Base-by-base conservation (phyloP, 768 basidiomycete genomes). In the Chiua virens region DNA sequence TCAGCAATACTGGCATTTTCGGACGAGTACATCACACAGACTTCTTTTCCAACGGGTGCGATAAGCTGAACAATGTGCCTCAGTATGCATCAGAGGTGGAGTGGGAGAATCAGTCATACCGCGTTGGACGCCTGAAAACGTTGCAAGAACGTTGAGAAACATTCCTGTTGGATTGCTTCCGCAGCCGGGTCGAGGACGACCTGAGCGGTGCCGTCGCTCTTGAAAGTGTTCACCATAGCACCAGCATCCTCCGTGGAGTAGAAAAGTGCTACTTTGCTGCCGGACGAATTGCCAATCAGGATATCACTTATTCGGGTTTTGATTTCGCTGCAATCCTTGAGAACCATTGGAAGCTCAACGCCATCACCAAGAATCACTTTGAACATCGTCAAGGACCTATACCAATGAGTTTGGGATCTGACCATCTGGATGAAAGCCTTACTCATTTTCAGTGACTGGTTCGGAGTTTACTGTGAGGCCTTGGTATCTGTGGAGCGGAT, bases 21-120 rank as follows among this genome's bases (percentile, higher is more conserved):
- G 6, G 83, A 80, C 9, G 82, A 79, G 52, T 79, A 85, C 54
- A 87, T 75, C 4, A 78, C 82, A 25, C 85, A 73, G n/a, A 82
- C 69, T 45, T 78, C 75, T 13, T 65, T 58, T 8, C 79, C 80
- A 21, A 75, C 74, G 56, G 80, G 74, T 8, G 78, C 75, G 27
- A 86, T 71, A 61, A 85, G 86, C 86, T 88, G 53, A 8, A 45
- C 22, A 28, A 43, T 13, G 15, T n/a, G 23, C 53, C 8, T 47
- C 25, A 50, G 48, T 39, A 44, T 15, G 7, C 5, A 37, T 48
- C 7, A 45, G 40, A 27, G 37, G 17, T 14, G 11, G 6, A 27
- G 1, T 34, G 15, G 15, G 40, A 53, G 17, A 13, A 20, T 23
- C 17, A 15, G 0, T 61, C 79, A 44, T 60, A 87, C 86, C 63